Conservation (phyloP, 2,329 filamentous ascomycete species). For the Fusarium sp. region DNA sequence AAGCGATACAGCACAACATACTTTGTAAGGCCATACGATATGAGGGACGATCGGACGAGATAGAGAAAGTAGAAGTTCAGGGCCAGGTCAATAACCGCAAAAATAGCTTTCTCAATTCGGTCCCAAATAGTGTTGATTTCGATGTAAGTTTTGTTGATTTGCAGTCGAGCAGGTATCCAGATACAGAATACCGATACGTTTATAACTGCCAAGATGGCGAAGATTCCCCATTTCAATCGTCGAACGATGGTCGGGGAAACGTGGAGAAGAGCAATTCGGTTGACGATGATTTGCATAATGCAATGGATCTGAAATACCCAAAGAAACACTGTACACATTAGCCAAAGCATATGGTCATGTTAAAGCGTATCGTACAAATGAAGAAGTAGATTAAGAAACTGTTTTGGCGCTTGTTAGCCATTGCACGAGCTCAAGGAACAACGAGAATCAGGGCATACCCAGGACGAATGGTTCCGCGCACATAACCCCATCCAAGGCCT, state of each 20-base stretch:
- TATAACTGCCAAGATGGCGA: slow-evolving; percentile 58
- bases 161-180: slow-evolving; percentile 63
- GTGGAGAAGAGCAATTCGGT: slow-evolving; percentile 62
- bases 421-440: background rate
- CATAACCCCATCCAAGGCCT: slow-evolving; percentile 54
- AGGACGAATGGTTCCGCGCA: slow-evolving; percentile 51
- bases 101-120: slow-evolving; percentile 62
- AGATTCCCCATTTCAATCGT: slow-evolving; percentile 60
- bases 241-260: slow-evolving; percentile 54
- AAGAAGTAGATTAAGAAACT: slow-evolving; percentile 50
- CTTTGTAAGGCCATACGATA: slow-evolving; percentile 63
- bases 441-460: slow-evolving; percentile 30
- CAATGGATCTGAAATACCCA: slow-evolving; percentile 57
- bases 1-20: slow-evolving; percentile 61
- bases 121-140: slow-evolving; percentile 64
- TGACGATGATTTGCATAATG: slow-evolving; percentile 66
- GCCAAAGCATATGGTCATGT: background rate
- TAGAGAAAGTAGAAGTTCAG: slow-evolving; percentile 63
- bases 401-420: slow-evolving; percentile 23
- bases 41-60: slow-evolving; percentile 60
- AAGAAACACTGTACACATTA: slow-evolving; percentile 48
- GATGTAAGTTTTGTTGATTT: slow-evolving; percentile 56
- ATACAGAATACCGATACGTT: slow-evolving; percentile 65
- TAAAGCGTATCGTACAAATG: slow-evolving; percentile 30
- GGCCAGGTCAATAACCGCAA: slow-evolving; percentile 59